Evolutionary conservation across 306 rosid genomes (phyloP), one percentile per base, ranked within the genome.

Genomic region (Cucumis cinereus): DNA sequence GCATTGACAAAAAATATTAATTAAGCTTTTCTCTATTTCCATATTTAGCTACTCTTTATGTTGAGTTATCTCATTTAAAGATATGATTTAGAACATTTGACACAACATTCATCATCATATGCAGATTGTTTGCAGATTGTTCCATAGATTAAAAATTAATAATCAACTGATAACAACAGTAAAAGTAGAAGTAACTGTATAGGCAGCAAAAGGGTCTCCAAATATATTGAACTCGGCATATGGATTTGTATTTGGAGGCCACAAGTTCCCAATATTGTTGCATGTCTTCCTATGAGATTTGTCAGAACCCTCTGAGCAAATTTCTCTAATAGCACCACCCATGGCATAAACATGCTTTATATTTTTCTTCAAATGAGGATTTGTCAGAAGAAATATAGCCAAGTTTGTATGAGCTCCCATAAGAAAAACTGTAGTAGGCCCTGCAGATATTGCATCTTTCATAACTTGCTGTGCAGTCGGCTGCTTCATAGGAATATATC

Each of bases 191-290:
- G 19, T 22, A 75, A 93, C 98, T 92, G 89, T 91, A 53, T 94
- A 89, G 61, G 99, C 97, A 30, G 97, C 97, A 86, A 94, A 94
- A 82, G 97, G 97, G 77, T 94, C 99, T 41, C 87, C 96, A 80
- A 90, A 90, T 7, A 94, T 75, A 57, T 94, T 94, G 88, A 90
- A 94, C 83, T 94, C 99, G 10, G 88, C 99, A 79, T 83, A 94
- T 78, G 99, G 88, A 63, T 94, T 92, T 53, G 92, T 77, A 13
- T 70, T 43, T 24, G 56, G 38, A 70, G 75, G 75, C 55, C 38
- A 70, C 75, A 70, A 70, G 58, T 70, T 70, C 33, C 75, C 75
- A 7, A 70, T 43, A 15, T 70, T 70, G 57, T 24, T 47, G 75
- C 75, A 70, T 23, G 40, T 43, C 58, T 70, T 45, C 75, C 33